Conservation (phyloP, 1,284 basidiomycete species). For the Ceratobasidium sp. region DNA sequence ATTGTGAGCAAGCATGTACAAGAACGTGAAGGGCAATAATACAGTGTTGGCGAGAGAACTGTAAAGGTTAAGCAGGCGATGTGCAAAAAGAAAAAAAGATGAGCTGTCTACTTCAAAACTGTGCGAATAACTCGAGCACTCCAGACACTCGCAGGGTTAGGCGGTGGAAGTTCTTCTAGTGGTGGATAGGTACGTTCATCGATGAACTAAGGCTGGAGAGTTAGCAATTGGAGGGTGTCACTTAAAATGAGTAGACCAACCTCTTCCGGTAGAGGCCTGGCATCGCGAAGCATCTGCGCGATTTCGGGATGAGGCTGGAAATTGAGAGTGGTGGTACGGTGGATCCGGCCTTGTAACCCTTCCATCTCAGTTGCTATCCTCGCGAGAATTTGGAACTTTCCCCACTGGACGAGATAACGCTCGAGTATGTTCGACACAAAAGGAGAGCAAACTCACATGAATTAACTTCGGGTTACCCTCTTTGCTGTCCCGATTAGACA, state of each 20-base stretch:
- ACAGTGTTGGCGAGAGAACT: no score
- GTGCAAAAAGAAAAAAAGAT: background rate
- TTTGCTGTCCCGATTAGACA: constrained; percentile 79
- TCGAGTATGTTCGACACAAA: background rate
- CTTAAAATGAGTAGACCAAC: constrained; percentile 58
- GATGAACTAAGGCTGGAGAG: constrained; percentile 23
- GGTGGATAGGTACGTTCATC: constrained; percentile 36
- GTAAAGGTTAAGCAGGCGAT: no score
- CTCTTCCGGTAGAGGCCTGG: constrained; percentile 72
- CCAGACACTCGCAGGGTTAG: constrained; percentile 26
- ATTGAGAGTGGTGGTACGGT: constrained; percentile 69
- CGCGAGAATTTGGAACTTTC: constrained; percentile 87
- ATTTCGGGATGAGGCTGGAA: constrained; percentile 69
- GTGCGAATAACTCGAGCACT: constrained; percentile 43
- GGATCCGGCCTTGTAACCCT: constrained; percentile 79
- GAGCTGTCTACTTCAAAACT: constrained; percentile 26
- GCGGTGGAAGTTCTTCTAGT: constrained; percentile 7
- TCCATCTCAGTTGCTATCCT: constrained; percentile 74
- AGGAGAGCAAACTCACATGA: constrained; percentile 58
- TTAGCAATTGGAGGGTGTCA: background rate
- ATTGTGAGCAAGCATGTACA: no score
- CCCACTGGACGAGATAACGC: constrained; percentile 65
- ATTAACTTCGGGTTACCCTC: constrained; percentile 74
- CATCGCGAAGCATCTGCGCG: constrained; percentile 64
- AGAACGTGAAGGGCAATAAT: no score